A percentile compares a stretch with the other conserved stretches of the same genome.
These are phyloP conservation scores for Gypsophila paniculata DNA, from an alignment of 179 eudicot genomes.

Conservation along the genomic window DNA sequence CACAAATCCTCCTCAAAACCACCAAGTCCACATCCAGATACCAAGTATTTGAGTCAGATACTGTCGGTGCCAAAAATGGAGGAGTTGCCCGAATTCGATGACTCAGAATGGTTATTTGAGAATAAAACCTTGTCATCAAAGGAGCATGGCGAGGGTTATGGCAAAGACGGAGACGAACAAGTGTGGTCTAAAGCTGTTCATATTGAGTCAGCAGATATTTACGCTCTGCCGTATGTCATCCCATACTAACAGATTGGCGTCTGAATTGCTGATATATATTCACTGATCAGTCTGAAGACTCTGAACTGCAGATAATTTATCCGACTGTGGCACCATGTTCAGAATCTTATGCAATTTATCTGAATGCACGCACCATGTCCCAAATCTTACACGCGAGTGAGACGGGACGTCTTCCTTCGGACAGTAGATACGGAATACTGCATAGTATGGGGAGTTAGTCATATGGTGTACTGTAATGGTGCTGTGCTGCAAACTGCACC, in stretches of 20 bases:
- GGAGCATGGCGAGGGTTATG: constrained; percentile 10
- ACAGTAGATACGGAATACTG: not conserved
- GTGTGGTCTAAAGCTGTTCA: constrained; percentile 39
- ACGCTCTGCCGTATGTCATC: constrained; percentile 43
- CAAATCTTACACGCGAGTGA: not conserved
- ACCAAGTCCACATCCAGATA: constrained; percentile 37
- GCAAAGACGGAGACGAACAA: constrained; percentile 18
- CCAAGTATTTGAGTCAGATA: constrained; percentile 38
- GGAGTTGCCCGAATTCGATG: constrained; percentile 28
- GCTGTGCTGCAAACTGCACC: not conserved
- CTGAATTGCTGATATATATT: not conserved
- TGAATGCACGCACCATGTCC: not conserved
- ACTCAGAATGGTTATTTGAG: constrained; percentile 37
- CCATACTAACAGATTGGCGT: constrained; percentile 27
- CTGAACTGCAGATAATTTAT: no score
- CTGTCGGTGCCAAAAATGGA: constrained; percentile 34
- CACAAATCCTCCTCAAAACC: constrained; percentile 23
- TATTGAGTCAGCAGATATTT: constrained; percentile 31
- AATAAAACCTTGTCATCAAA: constrained; percentile 14
- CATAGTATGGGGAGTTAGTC: not conserved
- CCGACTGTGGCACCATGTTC: no score
- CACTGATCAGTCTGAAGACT: not conserved
- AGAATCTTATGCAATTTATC: no score
- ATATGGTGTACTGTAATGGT: no score
- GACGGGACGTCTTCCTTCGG: not conserved